Evolutionary conservation across 2,329 filamentous ascomycete species (phyloP), one percentile per base, ranked within the genome.

Genomic region (Chaetomiaceae sp.): DNA sequence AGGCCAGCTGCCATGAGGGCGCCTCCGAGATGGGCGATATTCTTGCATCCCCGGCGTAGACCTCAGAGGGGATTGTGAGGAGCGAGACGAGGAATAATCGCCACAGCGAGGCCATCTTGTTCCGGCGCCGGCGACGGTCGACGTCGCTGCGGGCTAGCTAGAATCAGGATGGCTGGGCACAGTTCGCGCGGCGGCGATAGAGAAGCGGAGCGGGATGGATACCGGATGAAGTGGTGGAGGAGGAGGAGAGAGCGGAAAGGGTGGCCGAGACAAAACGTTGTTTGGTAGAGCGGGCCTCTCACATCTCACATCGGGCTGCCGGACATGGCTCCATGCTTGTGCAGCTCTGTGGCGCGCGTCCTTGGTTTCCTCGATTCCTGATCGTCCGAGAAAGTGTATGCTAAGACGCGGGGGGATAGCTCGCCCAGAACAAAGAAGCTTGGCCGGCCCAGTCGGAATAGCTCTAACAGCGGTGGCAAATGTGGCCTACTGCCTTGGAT

Each of bases 1-100:
- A 72, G 18, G 66, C 62, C 3, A 62, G 49, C 48, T 71, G 68
- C 72, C 71, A 76, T 27, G 64, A 60, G 3, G 73, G 71, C 0
- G 71, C 61, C 2, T 71, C 64, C 32, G 60, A 57, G 53, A 71
- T 61, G 10, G 68, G 53, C 20, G 53, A 61, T 43, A 69, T 53
- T 20, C 50, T 55, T 21, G 43, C 57, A 42, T 58, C 36, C 27
- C 56, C 44, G 42, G 58, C 57, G 20, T 14, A 13, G 16, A 45
- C 53, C 23, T 33, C 73, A 47, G 64, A 65, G 51, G 66, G 55
- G 49, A 70, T 63, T 48, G 58, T 63, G 38, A 67, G 55, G 49
- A 71, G 64, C 51, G 58, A 64, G 41, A 66, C 62, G 34, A 68
- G 54, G 38, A 68, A 66, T 54, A 69, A 43, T 20, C 61, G 64